phyloP scores from a whole-genome alignment of 352 stramenopile genomes.

The Blastocystis sp. region DNA sequence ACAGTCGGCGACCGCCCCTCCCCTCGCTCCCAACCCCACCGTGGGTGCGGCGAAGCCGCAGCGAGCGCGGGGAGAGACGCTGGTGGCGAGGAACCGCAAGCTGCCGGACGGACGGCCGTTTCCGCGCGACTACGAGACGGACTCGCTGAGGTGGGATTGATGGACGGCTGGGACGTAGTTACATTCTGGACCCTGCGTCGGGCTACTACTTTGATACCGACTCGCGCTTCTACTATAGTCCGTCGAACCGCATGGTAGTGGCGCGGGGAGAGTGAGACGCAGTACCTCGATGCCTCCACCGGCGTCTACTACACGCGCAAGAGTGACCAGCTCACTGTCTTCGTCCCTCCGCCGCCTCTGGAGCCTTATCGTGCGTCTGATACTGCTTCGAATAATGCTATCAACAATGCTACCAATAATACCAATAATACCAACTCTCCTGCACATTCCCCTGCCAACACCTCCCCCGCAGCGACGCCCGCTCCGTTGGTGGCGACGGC shows the following conservation, averaged over 20 bases:
- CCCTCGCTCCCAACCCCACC: neutral
- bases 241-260: neutral
- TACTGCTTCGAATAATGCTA: neutral
- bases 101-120: conserved; percentile 32
- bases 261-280: neutral
- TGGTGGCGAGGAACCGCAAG: neutral
- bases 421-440: no score
- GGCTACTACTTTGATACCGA: neutral
- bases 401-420: neutral
- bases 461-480: neutral
- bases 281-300: conserved; percentile 31
- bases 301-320: conserved; percentile 1
- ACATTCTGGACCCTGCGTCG: neutral
- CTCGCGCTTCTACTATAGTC: conserved; percentile 32
- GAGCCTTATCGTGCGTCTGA: neutral
- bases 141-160: neutral
- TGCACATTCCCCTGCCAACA: neutral
- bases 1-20: neutral
- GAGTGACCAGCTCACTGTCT: neutral
- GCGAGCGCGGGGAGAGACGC: neutral
- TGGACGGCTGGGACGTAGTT: neutral
- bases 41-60: no score
- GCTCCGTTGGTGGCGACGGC: neutral
- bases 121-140: neutral
- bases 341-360: neutral